Conservation (phyloP, 352 stramenopile genomes). For the Pilasporangium apinafurcum region DNA sequence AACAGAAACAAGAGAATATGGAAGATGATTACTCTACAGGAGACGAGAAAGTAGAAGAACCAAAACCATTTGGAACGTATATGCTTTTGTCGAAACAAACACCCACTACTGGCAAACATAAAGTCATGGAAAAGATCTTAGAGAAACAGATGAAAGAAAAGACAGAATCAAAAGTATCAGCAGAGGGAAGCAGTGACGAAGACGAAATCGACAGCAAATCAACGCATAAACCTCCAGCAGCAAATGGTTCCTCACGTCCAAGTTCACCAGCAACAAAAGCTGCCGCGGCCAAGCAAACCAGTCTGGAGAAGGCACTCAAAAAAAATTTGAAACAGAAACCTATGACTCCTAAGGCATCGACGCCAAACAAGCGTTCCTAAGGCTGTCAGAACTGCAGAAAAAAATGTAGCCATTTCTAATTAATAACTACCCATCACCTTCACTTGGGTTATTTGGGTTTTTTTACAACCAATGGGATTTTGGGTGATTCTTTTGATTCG, state of each 20-base stretch:
- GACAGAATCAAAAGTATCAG: background rate
- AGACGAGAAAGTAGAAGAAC: slow-evolving; percentile 5
- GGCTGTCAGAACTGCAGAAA: too few species aligned
- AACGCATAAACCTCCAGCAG: background rate
- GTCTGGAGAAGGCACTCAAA: slow-evolving; percentile 38
- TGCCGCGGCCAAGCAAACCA: slow-evolving; percentile 16
- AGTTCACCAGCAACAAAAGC: slow-evolving; percentile 2
- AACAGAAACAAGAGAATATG: background rate
- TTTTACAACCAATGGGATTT: too few species aligned
- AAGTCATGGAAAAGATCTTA: slow-evolving; percentile 26
- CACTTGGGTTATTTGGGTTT: background rate
- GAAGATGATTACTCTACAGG: slow-evolving; percentile 1
- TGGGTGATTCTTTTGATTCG: background rate
- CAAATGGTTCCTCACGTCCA: background rate
- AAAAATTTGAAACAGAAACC: slow-evolving; percentile 7
- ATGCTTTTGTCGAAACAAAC: slow-evolving; percentile 36
- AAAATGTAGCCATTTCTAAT: slow-evolving; percentile 5
- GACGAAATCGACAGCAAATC: slow-evolving; percentile 1
- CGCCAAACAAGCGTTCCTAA: slow-evolving; percentile 7
- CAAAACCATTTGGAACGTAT: slow-evolving; percentile 25
- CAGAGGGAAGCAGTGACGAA: background rate
- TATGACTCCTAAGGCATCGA: background rate
- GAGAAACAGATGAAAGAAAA: slow-evolving; percentile 13
- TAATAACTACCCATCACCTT: background rate
- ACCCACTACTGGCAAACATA: slow-evolving; percentile 20